Evolutionary conservation across 1,284 basidiomycete genomes (phyloP).

Genomic region (Naganishia cerealis): DNA sequence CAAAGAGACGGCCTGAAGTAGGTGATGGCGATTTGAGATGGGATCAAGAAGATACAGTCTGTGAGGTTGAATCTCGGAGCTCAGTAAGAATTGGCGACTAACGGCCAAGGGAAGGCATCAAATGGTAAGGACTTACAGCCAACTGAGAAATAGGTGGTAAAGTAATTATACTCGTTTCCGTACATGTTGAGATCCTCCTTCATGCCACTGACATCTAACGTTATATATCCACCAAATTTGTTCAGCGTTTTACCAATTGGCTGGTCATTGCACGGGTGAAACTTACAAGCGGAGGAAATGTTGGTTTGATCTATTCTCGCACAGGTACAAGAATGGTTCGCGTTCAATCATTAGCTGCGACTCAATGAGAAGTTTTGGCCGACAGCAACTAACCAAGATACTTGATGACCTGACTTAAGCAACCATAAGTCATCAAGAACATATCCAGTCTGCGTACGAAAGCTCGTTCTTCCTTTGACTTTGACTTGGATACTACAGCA

Average conservation of each 20-base stretch:
- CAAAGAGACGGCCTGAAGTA: constrained; percentile 40
- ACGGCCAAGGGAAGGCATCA: neutral
- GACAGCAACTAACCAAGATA: constrained; percentile 40
- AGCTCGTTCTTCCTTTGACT: constrained; percentile 38
- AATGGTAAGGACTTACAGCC: constrained; percentile 34
- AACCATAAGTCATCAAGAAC: constrained; percentile 41
- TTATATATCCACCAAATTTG: neutral
- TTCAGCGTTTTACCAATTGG: neutral
- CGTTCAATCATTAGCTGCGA: constrained; percentile 37
- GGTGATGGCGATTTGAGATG: constrained; percentile 46
- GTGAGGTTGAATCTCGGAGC: neutral
- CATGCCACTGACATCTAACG: constrained; percentile 71
- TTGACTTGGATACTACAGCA: constrained; percentile 36
- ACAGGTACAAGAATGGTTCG: neutral
- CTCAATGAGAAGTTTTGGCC: constrained; percentile 56
- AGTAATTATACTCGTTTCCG: constrained; percentile 66
- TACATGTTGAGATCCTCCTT: constrained; percentile 70
- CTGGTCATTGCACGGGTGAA: neutral
- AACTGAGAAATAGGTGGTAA: constrained; percentile 39
- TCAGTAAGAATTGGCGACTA: neutral
- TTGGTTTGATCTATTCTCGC: constrained; percentile 11
- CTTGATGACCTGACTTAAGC: constrained; percentile 42
- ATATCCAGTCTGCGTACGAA: constrained; percentile 43
- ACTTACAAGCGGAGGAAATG: constrained; percentile 17
- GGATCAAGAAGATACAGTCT: constrained; percentile 43